Conservation (phyloP, 257 asterid species). For the Echites panduratus region DNA sequence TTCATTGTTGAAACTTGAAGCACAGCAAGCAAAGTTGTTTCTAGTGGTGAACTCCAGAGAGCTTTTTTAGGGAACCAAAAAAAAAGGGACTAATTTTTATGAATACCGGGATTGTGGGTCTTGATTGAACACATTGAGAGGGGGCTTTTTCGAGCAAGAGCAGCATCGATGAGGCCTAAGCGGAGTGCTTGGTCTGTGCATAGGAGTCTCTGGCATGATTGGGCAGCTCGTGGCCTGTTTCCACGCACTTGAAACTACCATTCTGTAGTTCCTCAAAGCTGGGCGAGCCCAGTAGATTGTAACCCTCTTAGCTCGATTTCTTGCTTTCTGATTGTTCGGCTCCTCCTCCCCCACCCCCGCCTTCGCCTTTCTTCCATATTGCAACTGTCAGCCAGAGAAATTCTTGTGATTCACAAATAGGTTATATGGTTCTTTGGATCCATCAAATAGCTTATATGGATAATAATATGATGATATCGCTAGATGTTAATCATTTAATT, state of each 20-base stretch:
- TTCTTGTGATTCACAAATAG: too few relatives aligned
- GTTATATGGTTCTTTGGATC: not conserved
- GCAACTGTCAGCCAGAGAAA: not conserved
- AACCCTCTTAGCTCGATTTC: slow-evolving; percentile 46
- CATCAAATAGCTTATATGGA: not conserved
- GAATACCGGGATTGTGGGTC: slow-evolving; percentile 63
- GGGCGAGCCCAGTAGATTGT: slow-evolving; percentile 63
- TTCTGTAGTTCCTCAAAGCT: slow-evolving; percentile 56
- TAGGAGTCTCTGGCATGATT: slow-evolving; percentile 63
- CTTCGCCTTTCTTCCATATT: slow-evolving; percentile 60
- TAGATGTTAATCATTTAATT: not conserved
- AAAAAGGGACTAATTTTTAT: not conserved
- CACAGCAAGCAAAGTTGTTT: too few relatives aligned
- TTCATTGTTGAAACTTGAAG: too few relatives aligned
- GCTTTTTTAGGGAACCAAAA: not conserved
- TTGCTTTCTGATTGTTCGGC: slow-evolving; percentile 19
- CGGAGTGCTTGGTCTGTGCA: slow-evolving; percentile 75
- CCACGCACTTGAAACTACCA: slow-evolving; percentile 76
- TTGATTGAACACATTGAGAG: slow-evolving; percentile 82
- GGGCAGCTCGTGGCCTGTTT: slow-evolving; percentile 95
- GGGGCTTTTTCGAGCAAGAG: slow-evolving; percentile 63
- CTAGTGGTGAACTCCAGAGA: too few relatives aligned
- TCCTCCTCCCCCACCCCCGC: slow-evolving; percentile 19
- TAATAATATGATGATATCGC: not conserved
- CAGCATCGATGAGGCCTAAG: slow-evolving; percentile 76